Evolutionary conservation across 2,329 filamentous ascomycete genomes (phyloP).

Genomic region (Talaromyces sp.): DNA sequence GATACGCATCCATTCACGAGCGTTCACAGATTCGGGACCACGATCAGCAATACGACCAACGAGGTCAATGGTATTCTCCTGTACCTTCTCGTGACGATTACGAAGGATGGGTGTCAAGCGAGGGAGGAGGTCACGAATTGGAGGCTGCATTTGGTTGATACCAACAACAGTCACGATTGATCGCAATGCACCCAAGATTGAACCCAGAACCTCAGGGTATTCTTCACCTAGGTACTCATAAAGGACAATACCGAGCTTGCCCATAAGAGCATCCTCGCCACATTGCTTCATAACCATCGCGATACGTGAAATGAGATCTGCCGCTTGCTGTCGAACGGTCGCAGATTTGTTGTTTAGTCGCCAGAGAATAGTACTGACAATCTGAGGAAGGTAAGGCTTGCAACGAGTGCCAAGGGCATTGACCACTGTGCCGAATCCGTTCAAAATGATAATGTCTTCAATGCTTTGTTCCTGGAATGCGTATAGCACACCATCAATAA

Average conservation of each 20-base stretch:
- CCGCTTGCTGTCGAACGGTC: constrained; percentile 93
- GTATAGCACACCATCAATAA: constrained; percentile 93
- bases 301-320: constrained; percentile 93
- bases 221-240: constrained; percentile 99
- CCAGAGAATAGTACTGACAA: constrained; percentile 95
- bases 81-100: constrained; percentile 98
- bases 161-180: constrained; percentile 98
- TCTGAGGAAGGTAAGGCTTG: constrained; percentile 95
- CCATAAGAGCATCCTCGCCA: constrained; percentile 92
- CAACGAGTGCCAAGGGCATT: constrained; percentile 91
- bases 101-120: constrained; percentile 96
- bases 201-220: constrained; percentile 95
- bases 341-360: constrained; percentile 97
- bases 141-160: constrained; percentile 97
- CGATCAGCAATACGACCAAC: constrained; percentile 97
- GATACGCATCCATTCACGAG: constrained; percentile 99
- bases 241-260: constrained; percentile 88
- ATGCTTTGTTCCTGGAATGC: constrained; percentile 98
- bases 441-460: constrained; percentile 93
- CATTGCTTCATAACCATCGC: constrained; percentile 99
- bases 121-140: constrained; percentile 92
- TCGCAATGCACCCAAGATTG: constrained; percentile 89
- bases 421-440: constrained; percentile 96
- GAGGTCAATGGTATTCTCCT: constrained; percentile 97
- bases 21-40: constrained; percentile 93